These are phyloP conservation scores for Gigaspora rosea DNA, from an alignment of 192 early-diverging fungal species.

Conservation along the genomic window DNA sequence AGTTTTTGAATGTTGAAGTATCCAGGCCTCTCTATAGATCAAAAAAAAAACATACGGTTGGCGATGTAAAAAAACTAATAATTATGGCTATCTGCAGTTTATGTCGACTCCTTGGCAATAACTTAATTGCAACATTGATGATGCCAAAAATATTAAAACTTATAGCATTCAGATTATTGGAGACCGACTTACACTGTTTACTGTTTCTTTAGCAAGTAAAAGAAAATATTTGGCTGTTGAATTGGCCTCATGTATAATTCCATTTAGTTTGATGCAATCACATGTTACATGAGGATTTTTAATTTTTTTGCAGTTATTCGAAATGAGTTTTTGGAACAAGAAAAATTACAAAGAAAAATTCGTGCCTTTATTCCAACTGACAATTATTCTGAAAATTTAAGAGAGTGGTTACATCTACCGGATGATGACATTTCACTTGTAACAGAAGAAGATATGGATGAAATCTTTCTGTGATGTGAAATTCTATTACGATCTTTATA, in stretches of 20 bases:
- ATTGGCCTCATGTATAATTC: constrained; percentile 28
- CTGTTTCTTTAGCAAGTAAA: constrained; percentile 9
- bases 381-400: background rate
- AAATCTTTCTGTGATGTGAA: constrained; percentile 5
- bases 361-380: background rate
- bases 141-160: constrained; percentile 20
- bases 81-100: constrained; percentile 27
- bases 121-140: constrained; percentile 17
- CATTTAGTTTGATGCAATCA: constrained; percentile 17
- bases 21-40: constrained; percentile 19
- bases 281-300: constrained; percentile 18
- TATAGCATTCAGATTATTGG: constrained; percentile 30
- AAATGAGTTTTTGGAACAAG: constrained; percentile 24
- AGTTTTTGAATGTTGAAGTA: constrained; percentile 14
- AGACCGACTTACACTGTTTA: constrained; percentile 15
- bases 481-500: no score
- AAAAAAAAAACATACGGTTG: constrained; percentile 23
- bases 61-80: constrained; percentile 25
- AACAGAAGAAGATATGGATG: background rate
- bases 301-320: no score
- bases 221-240: constrained; percentile 27
- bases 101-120: constrained; percentile 10
- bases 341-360: constrained; percentile 20
- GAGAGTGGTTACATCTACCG: background rate
- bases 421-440: constrained; percentile 1